Percentiles rank a stretch among this genome's conserved stretches.
These are phyloP conservation scores for Buxus sempervirens DNA, from an alignment of 164 flowering plant species.

Conservation along the genomic window DNA sequence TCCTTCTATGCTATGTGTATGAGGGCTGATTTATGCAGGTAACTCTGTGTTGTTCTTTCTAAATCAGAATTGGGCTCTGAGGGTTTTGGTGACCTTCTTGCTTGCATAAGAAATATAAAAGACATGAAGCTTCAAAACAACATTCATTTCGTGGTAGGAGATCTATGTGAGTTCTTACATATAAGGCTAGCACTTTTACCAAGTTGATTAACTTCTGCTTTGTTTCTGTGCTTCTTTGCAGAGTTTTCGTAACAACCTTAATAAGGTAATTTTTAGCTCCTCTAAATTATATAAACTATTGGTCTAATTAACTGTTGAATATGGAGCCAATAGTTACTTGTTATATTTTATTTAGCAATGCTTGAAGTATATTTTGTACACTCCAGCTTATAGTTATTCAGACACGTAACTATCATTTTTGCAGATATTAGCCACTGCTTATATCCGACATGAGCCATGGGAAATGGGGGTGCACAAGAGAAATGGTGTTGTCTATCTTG, in stretches of 20 bases:
- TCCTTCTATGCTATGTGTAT: conserved; percentile 9
- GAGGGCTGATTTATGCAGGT: conserved; percentile 22
- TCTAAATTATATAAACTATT: neutral
- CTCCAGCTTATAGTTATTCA: neutral
- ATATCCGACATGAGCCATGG: conserved; percentile 88
- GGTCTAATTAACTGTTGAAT: neutral
- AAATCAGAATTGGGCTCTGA: conserved; percentile 71
- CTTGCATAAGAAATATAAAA: conserved; percentile 69
- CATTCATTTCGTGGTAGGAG: conserved; percentile 96
- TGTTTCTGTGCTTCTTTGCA: conserved; percentile 25
- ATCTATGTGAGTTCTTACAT: conserved; percentile 1
- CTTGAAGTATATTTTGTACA: neutral
- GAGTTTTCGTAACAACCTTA: conserved; percentile 96
- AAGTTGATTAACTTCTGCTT: conserved; percentile 12
- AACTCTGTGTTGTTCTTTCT: conserved; percentile 19
- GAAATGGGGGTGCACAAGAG: conserved; percentile 99
- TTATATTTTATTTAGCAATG: neutral
- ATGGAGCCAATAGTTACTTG: neutral
- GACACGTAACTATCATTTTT: conserved; percentile 2
- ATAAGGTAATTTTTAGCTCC: conserved; percentile 58
- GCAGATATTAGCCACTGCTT: conserved; percentile 91
- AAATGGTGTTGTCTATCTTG: conserved; percentile 94
- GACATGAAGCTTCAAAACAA: conserved; percentile 80
- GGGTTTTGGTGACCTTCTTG: conserved; percentile 93
- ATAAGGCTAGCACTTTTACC: neutral